These are phyloP conservation scores for Thalassiosira ordinaria DNA, from an alignment of 352 stramenopile species.

Conservation along the genomic window DNA sequence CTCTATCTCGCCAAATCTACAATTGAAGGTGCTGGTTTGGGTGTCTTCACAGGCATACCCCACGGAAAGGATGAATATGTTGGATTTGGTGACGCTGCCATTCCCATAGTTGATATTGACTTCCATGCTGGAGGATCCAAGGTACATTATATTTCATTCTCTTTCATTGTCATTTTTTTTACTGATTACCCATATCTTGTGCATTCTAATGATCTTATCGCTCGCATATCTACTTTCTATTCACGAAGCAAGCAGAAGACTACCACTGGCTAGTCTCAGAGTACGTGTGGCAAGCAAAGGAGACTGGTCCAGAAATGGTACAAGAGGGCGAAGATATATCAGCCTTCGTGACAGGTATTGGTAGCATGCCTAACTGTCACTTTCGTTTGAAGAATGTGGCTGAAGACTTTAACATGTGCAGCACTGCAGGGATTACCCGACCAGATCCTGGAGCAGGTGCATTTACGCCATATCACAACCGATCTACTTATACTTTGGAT, in stretches of 20 bases:
- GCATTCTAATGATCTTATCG: not conserved
- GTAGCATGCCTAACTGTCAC: conserved; percentile 31
- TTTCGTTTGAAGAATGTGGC: conserved; percentile 34
- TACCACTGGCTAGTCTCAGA: conserved; percentile 31
- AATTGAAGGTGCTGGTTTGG: conserved; percentile 47
- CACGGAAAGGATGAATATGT: conserved; percentile 5
- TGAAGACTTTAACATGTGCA: conserved; percentile 37
- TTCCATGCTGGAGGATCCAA: conserved; percentile 15
- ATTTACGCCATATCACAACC: conserved; percentile 48
- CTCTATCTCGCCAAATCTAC: conserved; percentile 46
- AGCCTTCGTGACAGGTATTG: conserved; percentile 14
- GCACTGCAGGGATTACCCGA: conserved; percentile 57
- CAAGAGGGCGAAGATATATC: conserved; percentile 10
- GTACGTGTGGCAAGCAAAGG: conserved; percentile 20
- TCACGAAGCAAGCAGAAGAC: conserved; percentile 17
- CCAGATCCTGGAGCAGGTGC: conserved; percentile 63
- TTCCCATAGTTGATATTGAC: conserved; percentile 32
- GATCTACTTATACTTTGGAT: conserved; percentile 16
- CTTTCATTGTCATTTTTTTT: too few species aligned
- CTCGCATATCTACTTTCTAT: too few species aligned
- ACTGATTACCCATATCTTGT: too few species aligned
- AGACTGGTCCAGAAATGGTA: conserved; percentile 13
- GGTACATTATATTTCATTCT: not conserved
- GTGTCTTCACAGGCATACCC: conserved; percentile 40
- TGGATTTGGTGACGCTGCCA: conserved; percentile 28